Conservation (phyloP, 768 basidiomycete species). For the Russula abietina region DNA sequence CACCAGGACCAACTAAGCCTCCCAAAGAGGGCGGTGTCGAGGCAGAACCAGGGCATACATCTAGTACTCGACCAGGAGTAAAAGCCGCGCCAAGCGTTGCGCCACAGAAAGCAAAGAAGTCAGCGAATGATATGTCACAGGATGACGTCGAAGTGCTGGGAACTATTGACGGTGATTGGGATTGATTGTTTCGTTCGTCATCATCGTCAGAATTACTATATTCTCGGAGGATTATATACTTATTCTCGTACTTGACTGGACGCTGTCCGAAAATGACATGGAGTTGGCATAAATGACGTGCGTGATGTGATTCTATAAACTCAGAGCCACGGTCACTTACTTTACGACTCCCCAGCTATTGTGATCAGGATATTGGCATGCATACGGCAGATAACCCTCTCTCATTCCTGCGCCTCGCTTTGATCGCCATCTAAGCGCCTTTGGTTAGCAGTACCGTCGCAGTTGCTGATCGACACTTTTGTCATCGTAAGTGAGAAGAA, state of each 20-base stretch:
- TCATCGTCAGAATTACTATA: background rate
- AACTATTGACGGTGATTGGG: constrained; percentile 29
- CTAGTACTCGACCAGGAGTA: constrained; percentile 4
- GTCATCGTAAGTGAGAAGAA: background rate
- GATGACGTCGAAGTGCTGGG: constrained; percentile 31
- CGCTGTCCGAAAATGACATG: background rate
- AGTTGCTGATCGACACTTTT: background rate
- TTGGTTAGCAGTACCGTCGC: background rate
- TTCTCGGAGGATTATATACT: background rate
- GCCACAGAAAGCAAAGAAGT: constrained; percentile 17
- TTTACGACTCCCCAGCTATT: background rate
- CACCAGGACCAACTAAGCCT: constrained; percentile 13
- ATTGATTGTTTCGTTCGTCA: constrained; percentile 6
- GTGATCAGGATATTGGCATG: background rate
- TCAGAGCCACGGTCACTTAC: background rate
- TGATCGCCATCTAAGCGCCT: background rate
- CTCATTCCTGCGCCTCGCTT: background rate
- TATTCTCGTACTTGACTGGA: background rate
- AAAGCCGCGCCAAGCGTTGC: constrained; percentile 3
- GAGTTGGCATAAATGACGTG: background rate
- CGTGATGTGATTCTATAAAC: background rate
- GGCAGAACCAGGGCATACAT: constrained; percentile 1
- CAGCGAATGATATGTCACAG: constrained; percentile 19
- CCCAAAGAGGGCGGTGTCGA: constrained; percentile 6
- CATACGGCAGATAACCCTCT: background rate